phyloP scores from a whole-genome alignment of 2,329 filamentous ascomycete genomes.

The Colletotrichum tofieldiae region DNA sequence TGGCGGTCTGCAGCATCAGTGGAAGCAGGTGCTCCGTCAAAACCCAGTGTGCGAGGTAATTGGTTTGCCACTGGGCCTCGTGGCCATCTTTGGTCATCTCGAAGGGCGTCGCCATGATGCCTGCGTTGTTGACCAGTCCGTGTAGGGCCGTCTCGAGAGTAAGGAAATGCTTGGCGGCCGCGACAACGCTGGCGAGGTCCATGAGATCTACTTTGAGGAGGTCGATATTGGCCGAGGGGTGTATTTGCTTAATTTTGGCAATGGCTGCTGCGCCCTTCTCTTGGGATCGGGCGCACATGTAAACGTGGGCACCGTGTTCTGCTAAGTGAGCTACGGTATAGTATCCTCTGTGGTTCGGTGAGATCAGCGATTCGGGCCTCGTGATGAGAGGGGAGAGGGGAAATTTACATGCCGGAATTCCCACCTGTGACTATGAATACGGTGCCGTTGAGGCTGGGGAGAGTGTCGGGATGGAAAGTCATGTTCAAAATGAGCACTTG shows the following conservation, averaged over 20 bases:
- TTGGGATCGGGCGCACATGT: slow-evolving; percentile 56
- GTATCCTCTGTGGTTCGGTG: slow-evolving; percentile 48
- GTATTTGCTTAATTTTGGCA: slow-evolving; percentile 50
- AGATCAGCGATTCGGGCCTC: background rate
- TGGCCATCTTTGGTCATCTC: slow-evolving; percentile 53
- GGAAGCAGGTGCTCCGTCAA: slow-evolving; percentile 57
- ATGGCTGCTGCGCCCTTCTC: slow-evolving; percentile 53
- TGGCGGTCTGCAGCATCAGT: slow-evolving; percentile 52
- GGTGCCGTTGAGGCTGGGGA: slow-evolving; percentile 60
- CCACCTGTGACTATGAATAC: slow-evolving; percentile 63
- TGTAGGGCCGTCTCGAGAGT: slow-evolving; percentile 48
- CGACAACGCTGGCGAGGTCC: slow-evolving; percentile 54
- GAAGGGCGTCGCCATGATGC: slow-evolving; percentile 47
- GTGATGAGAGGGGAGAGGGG: background rate
- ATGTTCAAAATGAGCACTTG: slow-evolving; percentile 18
- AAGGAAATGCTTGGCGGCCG: slow-evolving; percentile 51
- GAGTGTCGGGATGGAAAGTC: slow-evolving; percentile 56
- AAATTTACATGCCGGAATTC: slow-evolving; percentile 60
- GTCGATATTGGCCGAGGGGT: slow-evolving; percentile 51
- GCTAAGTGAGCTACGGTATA: slow-evolving; percentile 56
- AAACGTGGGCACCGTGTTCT: slow-evolving; percentile 57
- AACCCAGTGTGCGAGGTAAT: slow-evolving; percentile 61
- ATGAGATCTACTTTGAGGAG: slow-evolving; percentile 56
- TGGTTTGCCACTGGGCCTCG: slow-evolving; percentile 57
- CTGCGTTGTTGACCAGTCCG: slow-evolving; percentile 47